Evolutionary conservation across 306 rosid species (phyloP).

Genomic region (Glycine latifolia): DNA sequence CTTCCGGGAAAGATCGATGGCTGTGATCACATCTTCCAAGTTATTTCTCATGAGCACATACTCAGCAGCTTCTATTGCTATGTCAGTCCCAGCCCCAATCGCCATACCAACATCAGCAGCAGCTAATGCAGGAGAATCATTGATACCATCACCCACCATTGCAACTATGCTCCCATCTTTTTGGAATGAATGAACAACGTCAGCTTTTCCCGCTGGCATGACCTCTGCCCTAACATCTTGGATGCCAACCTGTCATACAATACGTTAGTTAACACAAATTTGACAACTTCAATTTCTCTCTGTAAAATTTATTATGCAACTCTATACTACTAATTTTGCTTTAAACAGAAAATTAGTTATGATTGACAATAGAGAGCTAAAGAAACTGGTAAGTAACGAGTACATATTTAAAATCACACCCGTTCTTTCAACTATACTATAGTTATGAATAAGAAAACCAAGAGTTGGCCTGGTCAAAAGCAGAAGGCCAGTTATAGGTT

Average conservation of each 20-base stretch:
- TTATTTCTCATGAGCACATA: slow-evolving; percentile 91
- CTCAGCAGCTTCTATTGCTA: slow-evolving; percentile 95
- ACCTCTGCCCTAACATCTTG: slow-evolving; percentile 93
- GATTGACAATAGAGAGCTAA: slow-evolving; percentile 32
- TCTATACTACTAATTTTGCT: slow-evolving; percentile 17
- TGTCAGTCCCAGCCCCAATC: slow-evolving; percentile 95
- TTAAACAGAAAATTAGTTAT: not conserved
- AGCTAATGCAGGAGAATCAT: slow-evolving; percentile 95
- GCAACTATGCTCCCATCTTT: slow-evolving; percentile 88
- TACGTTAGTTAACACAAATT: not conserved
- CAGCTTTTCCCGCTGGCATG: slow-evolving; percentile 97
- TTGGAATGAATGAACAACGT: slow-evolving; percentile 78
- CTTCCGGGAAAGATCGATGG: slow-evolving; percentile 90
- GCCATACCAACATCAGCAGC: slow-evolving; percentile 98
- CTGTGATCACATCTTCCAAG: slow-evolving; percentile 97
- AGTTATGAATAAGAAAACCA: slow-evolving; percentile 27
- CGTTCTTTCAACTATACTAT: slow-evolving; percentile 6
- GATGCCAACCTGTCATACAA: slow-evolving; percentile 82
- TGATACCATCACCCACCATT: slow-evolving; percentile 99
- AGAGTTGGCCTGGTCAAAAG: slow-evolving; percentile 20
- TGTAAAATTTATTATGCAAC: slow-evolving; percentile 34
- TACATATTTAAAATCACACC: not conserved
- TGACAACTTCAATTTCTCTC: slow-evolving; percentile 21
- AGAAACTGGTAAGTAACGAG: slow-evolving; percentile 16
- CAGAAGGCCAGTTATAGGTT: slow-evolving; percentile 25